Evolutionary conservation across 345 rosid genomes (phyloP).

Genomic region (Melastoma malabathricum): DNA sequence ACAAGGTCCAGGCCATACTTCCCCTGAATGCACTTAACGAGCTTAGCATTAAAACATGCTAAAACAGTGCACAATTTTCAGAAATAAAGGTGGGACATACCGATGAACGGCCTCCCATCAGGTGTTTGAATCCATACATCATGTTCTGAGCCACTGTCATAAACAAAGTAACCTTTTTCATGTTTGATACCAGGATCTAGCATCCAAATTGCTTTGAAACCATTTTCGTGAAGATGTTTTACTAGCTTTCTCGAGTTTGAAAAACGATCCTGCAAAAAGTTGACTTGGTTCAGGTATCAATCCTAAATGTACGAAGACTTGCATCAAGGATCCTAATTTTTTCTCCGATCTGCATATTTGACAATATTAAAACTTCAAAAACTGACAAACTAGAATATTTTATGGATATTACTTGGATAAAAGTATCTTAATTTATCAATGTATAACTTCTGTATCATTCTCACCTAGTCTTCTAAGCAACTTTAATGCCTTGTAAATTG

Average conservation of each 20-base stretch:
- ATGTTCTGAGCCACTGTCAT: conserved; percentile 51
- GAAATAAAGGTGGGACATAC: conserved; percentile 16
- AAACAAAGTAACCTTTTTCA: conserved; percentile 56
- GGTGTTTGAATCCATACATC: conserved; percentile 60
- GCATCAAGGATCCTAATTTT: too few species aligned
- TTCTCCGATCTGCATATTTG: too few species aligned
- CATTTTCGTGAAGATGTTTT: conserved; percentile 40
- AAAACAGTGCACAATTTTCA: background rate
- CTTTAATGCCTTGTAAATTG: too few species aligned
- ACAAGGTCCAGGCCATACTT: conserved; percentile 96
- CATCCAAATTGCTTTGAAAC: conserved; percentile 94
- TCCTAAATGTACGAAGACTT: conserved; percentile 1
- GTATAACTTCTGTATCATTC: too few species aligned
- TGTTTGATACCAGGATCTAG: conserved; percentile 85
- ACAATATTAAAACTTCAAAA: too few species aligned
- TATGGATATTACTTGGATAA: too few species aligned
- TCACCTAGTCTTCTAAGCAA: too few species aligned
- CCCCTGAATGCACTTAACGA: conserved; percentile 28
- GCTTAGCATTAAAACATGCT: conserved; percentile 1
- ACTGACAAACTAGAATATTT: too few species aligned
- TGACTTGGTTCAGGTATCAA: background rate
- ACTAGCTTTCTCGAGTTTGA: conserved; percentile 53
- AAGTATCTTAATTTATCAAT: too few species aligned
- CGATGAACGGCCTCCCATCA: conserved; percentile 52
- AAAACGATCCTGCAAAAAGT: conserved; percentile 45